A percentile compares a stretch with the other conserved stretches of the same genome.
Evolutionary conservation across 1,284 basidiomycete species (phyloP).

Genomic region (Neotropicomus parvogracilis): DNA sequence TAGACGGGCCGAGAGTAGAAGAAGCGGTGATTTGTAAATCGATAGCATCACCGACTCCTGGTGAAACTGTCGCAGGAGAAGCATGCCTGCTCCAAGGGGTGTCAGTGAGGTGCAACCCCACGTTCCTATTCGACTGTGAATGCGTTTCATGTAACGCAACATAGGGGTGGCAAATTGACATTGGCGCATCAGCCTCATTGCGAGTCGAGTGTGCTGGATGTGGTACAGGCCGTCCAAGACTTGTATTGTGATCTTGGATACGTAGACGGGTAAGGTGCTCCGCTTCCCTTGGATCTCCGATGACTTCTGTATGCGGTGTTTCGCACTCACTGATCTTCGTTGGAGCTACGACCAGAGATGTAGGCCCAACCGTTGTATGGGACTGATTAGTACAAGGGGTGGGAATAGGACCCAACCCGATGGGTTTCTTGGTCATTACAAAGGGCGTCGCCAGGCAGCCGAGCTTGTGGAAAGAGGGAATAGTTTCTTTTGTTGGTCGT

Average conservation of each 20-base stretch:
- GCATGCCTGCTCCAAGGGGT: conserved; percentile 4
- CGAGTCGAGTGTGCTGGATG: neutral
- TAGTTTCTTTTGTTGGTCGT: neutral
- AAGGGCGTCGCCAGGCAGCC: conserved; percentile 19
- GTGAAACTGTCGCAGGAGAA: neutral
- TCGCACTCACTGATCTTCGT: neutral
- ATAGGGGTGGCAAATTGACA: conserved; percentile 5
- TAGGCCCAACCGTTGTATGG: conserved; percentile 1
- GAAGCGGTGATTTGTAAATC: conserved; percentile 10
- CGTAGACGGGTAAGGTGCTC: conserved; percentile 6
- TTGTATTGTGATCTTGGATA: conserved; percentile 6
- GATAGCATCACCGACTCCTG: neutral
- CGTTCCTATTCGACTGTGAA: conserved; percentile 7
- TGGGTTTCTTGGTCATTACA: conserved; percentile 1
- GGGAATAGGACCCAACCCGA: neutral
- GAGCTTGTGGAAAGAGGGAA: conserved; percentile 6
- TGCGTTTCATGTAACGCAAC: conserved; percentile 1
- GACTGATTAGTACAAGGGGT: conserved; percentile 2
- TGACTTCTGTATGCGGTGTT: conserved; percentile 1
- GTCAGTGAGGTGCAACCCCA: conserved; percentile 2
- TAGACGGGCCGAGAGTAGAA: conserved; percentile 1
- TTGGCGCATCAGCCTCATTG: conserved; percentile 1
- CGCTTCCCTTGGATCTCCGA: conserved; percentile 1
- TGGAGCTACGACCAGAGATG: conserved; percentile 2
- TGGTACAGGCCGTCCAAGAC: neutral